phyloP scores from a whole-genome alignment of 1,139 yeast species.

The Kodamaea ohmeri region DNA sequence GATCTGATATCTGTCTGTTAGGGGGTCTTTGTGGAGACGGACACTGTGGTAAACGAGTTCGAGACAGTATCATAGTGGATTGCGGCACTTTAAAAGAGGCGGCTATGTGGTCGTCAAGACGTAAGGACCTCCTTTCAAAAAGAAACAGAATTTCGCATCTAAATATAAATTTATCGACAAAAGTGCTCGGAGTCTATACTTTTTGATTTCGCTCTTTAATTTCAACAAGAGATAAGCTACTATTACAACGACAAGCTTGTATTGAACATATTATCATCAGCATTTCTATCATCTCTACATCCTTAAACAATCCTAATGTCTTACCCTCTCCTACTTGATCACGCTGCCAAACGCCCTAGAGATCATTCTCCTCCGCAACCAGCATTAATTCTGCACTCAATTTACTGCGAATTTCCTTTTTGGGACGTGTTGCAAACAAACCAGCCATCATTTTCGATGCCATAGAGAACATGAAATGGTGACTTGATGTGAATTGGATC shows the following conservation, averaged over 20 bases:
- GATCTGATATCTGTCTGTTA: no score
- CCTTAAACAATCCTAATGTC: no score
- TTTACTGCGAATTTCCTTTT: conserved; percentile 4
- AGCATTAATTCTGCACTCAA: conserved; percentile 5
- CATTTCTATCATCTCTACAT: not conserved
- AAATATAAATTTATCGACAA: not conserved
- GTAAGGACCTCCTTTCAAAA: conserved; percentile 1
- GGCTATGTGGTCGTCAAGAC: conserved; percentile 6
- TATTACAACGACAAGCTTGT: no score
- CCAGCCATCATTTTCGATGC: conserved; percentile 1
- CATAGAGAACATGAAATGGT: no score
- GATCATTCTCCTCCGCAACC: no score
- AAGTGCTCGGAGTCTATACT: not conserved
- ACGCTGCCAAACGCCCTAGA: no score
- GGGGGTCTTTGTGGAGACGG: not conserved
- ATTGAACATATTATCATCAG: no score
- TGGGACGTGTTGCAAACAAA: conserved; percentile 6
- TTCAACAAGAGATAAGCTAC: no score
- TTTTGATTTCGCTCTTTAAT: not conserved
- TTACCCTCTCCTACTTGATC: no score
- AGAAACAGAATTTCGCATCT: conserved; percentile 1
- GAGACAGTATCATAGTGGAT: not conserved
- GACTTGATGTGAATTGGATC: no score
- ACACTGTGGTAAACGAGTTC: not conserved
- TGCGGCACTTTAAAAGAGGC: conserved; percentile 6